Percentiles rank a stretch among this genome's conserved stretches.
Evolutionary conservation across 306 rosid genomes (phyloP).

Genomic region (Cicer pinnatifidum): DNA sequence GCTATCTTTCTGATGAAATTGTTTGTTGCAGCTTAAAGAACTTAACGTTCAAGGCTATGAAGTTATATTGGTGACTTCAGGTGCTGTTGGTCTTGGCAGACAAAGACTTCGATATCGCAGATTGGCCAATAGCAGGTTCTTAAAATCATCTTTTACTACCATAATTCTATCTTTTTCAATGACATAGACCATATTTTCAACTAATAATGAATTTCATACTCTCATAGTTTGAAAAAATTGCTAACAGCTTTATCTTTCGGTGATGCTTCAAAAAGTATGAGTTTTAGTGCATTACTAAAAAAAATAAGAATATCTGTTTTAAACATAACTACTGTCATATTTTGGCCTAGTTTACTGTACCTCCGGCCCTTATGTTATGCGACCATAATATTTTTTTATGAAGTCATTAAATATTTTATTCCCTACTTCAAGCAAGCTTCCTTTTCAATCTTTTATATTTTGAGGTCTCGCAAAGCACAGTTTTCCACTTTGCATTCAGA

Average conservation of each 20-base stretch:
- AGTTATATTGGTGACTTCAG: constrained; percentile 91
- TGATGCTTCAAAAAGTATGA: background rate
- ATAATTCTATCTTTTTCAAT: background rate
- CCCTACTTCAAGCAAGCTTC: background rate
- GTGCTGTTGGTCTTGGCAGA: constrained; percentile 95
- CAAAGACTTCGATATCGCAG: constrained; percentile 86
- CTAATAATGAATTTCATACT: constrained; percentile 19
- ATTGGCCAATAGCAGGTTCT: constrained; percentile 91
- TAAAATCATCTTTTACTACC: constrained; percentile 14
- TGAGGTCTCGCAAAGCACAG: background rate
- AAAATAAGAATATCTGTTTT: background rate
- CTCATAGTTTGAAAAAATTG: background rate
- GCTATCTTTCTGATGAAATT: constrained; percentile 10
- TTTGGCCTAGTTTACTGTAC: too few species aligned
- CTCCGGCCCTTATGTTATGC: too few species aligned
- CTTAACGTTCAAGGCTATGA: constrained; percentile 76
- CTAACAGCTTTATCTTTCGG: background rate
- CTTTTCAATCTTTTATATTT: background rate
- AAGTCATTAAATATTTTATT: background rate
- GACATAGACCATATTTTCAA: constrained; percentile 14
- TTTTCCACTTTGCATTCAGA: background rate
- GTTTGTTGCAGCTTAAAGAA: constrained; percentile 71
- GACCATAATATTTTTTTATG: too few species aligned
- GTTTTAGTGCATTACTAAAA: background rate
- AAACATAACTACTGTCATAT: background rate